Base-by-base conservation (phyloP, 192 early-diverging fungal genomes). In the Umbelopsis sp. region DNA sequence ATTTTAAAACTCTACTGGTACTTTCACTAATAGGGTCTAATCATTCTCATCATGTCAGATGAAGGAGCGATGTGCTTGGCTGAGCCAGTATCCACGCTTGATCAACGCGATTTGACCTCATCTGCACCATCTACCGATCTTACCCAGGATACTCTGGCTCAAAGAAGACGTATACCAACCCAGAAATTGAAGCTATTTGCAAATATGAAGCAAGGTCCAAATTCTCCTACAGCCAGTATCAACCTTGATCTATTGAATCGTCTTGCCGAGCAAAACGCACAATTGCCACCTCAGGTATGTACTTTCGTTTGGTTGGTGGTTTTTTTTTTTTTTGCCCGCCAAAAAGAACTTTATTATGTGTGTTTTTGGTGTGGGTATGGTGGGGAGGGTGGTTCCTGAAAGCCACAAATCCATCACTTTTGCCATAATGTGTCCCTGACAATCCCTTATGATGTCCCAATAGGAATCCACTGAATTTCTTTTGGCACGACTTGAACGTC, bases 401-500 rank as follows among this genome's bases (percentile, higher is more conserved):
- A 38, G 36, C 36, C 36, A 47, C 20, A n/a, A 44, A 44, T 12
- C 43, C 52, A 21, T 32, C 31, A 20, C 11, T 32, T 7, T 36
- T 26, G n/a, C n/a, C 26, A 29, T n/a, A 6, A 8, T 32, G 29
- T 34, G 17, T 62, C 17, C 26, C 56, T 62, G 26, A 29, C 31
- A 17, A 12, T 34, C 26, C 17, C 56, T 29, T 62, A 14, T 29
- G 38, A 11, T 41, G 38, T 41, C 38, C 31, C 22, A 36, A 74
- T 74, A 88, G 87, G 82, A 82, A 32, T 85, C 85, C 6, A 83
- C 82, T 38, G 75, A 81, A 21, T 89, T 82, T 70, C 59, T 89
- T 29, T 71, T 89, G 65, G 86, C 88, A 26, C 81, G 82, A 24
- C 62, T 89, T 25, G 88, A 89, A 71, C 72, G 80, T 65, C 88